Percentiles rank a stretch among this genome's conserved stretches.
These are phyloP conservation scores for Pythium phragmiticola DNA, from an alignment of 352 stramenopile species.

Conservation along the genomic window DNA sequence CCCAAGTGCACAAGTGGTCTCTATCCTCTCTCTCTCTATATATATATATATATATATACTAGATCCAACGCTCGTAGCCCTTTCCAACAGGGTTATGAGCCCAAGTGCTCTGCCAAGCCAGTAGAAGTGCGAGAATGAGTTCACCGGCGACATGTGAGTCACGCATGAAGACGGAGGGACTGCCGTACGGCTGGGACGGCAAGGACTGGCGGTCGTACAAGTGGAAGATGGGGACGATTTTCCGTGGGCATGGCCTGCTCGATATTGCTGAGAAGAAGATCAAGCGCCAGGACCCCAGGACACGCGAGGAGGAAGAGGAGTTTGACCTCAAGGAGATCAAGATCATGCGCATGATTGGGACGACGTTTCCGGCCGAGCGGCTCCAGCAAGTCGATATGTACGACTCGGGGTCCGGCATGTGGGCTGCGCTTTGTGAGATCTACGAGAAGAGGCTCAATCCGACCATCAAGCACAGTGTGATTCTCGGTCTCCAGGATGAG, in stretches of 20 bases:
- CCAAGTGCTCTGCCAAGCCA: not conserved
- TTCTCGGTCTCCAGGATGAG: slow-evolving; percentile 4
- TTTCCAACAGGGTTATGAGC: slow-evolving; percentile 3
- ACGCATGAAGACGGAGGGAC: not conserved
- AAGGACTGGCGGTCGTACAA: slow-evolving; percentile 15
- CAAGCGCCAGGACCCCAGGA: not conserved
- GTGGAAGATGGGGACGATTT: slow-evolving; percentile 7
- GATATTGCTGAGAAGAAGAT: not conserved
- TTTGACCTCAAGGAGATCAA: not conserved
- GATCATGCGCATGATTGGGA: slow-evolving; percentile 14
- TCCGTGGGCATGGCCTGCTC: slow-evolving; percentile 5
- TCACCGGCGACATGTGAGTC: not conserved
- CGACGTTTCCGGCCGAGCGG: slow-evolving; percentile 3
- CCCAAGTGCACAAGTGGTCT: too few relatives aligned
- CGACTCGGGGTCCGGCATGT: slow-evolving; percentile 7
- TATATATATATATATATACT: too few relatives aligned
- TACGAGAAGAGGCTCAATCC: slow-evolving; percentile 8
- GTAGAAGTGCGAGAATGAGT: too few relatives aligned
- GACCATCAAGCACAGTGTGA: slow-evolving; percentile 4
- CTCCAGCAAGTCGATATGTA: slow-evolving; percentile 6
- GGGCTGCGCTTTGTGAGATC: slow-evolving; percentile 8
- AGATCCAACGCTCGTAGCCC: too few relatives aligned
- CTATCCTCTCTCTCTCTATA: too few relatives aligned
- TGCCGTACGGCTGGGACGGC: slow-evolving; percentile 3
- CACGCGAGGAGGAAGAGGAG: not conserved